Conservation (phyloP, 2,329 filamentous ascomycete species). For the Aspergillus flavus region DNA sequence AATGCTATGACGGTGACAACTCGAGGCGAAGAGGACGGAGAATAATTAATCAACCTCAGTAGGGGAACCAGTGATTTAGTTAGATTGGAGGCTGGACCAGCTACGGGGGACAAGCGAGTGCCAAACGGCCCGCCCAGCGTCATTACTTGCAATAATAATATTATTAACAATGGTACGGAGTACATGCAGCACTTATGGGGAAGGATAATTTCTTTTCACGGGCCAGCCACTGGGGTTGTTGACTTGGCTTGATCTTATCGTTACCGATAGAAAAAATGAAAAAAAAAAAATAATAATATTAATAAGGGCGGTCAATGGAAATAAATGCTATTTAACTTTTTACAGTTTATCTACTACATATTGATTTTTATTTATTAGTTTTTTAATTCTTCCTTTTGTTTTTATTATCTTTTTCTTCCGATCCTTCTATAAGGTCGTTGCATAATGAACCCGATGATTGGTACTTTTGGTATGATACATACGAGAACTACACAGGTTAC, state of each 20-base stretch:
- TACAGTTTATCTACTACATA: neutral
- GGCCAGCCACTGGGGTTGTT: constrained; percentile 4
- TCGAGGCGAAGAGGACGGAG: neutral
- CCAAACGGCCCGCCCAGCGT: constrained; percentile 15
- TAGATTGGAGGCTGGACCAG: constrained; percentile 23
- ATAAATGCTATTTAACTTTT: neutral
- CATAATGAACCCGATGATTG: neutral
- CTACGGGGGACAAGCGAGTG: constrained; percentile 14
- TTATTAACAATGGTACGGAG: neutral
- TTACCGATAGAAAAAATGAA: neutral
- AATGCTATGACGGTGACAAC: neutral
- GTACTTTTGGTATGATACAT: neutral
- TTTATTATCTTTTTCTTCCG: neutral
- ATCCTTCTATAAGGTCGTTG: neutral
- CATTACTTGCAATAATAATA: constrained; percentile 1
- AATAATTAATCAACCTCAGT: constrained; percentile 1
- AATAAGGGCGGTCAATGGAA: constrained; percentile 11
- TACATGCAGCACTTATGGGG: constrained; percentile 1
- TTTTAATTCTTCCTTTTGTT: neutral
- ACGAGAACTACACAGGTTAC: neutral
- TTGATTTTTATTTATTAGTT: neutral
- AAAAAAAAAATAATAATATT: neutral
- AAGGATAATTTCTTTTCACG: constrained; percentile 2
- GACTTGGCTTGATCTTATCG: constrained; percentile 1
- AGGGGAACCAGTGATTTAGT: constrained; percentile 9